A percentile compares a stretch with the other conserved stretches of the same genome.
These are phyloP conservation scores for Volutella citrinella DNA, from an alignment of 2,329 filamentous ascomycete genomes.

Conservation along the genomic window DNA sequence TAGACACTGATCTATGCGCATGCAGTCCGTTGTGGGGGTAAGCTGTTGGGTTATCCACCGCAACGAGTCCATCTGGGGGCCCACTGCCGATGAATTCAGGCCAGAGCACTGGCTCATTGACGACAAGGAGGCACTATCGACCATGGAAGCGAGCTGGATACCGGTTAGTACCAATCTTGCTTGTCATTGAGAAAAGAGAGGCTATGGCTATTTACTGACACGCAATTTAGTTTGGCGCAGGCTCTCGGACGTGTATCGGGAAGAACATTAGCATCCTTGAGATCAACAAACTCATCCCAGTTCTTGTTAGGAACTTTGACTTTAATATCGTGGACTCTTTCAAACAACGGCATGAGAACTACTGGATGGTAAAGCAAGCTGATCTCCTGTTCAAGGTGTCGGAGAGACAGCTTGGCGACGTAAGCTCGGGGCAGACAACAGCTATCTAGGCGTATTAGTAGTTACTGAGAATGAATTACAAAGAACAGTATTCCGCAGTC, in stretches of 20 bases:
- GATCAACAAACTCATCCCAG: constrained; percentile 20
- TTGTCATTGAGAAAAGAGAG: rapidly evolving
- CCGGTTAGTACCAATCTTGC: constrained; percentile 8
- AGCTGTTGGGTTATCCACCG: constrained; percentile 23
- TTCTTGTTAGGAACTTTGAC: constrained; percentile 19
- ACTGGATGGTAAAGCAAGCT: too few relatives aligned
- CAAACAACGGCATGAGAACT: too few relatives aligned
- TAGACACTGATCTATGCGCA: not conserved
- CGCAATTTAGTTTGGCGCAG: constrained; percentile 17
- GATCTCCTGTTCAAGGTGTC: too few relatives aligned
- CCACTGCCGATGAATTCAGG: constrained; percentile 14
- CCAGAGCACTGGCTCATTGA: constrained; percentile 16
- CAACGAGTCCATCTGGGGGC: constrained; percentile 13
- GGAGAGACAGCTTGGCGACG: too few relatives aligned
- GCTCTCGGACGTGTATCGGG: constrained; percentile 20
- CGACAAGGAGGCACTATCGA: constrained; percentile 2
- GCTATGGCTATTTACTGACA: not conserved
- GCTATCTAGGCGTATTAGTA: too few relatives aligned
- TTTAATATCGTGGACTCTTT: too few relatives aligned
- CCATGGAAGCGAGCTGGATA: constrained; percentile 22
- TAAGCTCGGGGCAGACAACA: too few relatives aligned
- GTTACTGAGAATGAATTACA: too few relatives aligned
- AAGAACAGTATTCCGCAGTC: too few relatives aligned
- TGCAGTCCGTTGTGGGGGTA: constrained; percentile 17
- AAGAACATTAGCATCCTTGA: constrained; percentile 22